Evolutionary conservation across 1,139 yeast genomes (phyloP), one percentile per base, ranked within the genome.

Genomic region (Scheffersomyces stambukii): DNA sequence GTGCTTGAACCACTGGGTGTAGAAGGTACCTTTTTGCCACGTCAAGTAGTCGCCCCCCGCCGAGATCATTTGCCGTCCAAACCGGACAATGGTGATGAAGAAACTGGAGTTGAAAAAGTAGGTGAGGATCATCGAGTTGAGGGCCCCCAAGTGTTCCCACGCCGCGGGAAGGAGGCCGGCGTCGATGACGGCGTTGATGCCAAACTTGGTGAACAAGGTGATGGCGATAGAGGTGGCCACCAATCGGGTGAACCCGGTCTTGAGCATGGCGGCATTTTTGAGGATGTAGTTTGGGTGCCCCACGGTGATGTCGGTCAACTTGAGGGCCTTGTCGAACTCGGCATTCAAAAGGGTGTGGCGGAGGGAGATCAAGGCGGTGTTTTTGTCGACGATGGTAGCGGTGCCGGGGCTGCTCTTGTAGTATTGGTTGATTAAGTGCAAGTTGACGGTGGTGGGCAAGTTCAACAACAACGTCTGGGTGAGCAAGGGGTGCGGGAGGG

Each of bases 11-110:
- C 88, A 77, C 41, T 76, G 73, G 16, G 73, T 63, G 35, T 80
- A 78, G 37, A 79, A 70, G 0, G 84, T 76, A 4, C 86, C 86
- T 41, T 70, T 70, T 32, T 70, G 71, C 83, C 84, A 79, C 12
- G 73, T 66, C 27, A 79, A 60, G 35, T 61, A 59, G 33, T 70
- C 68, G 13, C 88, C 89, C 23, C 79, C 77, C 2, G 67, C 52
- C 20, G 56, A 44, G 14, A 56, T 48, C 27, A 62, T 48, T 32
- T 61, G 64, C 21, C 84, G 64, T 2, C 81, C 75, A 24, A 74
- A 72, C 33, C 75, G 59, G 13, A 82, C 81, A 27, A 82, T 53
- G 2, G 80, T 64, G 4, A 77, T 71, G 37, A 77, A 69, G 42
- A 75, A 73, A 14, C 83, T 66, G 28, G 82, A 67, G 43, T 82